Conservation (phyloP, 2,329 filamentous ascomycete species). For the Fonsecaea multimorphosa region DNA sequence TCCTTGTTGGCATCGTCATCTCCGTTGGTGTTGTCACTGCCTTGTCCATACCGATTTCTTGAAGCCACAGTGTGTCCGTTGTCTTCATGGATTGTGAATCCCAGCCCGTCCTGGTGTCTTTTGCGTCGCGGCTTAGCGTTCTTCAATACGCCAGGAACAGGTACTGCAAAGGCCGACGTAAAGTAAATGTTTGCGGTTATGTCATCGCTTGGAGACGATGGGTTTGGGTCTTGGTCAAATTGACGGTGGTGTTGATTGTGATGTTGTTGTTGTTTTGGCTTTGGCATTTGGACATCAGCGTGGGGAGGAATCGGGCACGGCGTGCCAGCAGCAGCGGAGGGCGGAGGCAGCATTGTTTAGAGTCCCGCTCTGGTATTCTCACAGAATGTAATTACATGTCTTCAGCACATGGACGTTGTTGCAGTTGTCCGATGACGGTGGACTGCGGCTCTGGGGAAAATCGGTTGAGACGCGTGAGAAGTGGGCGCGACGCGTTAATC, state of each 20-base stretch:
- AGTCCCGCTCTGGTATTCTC: background rate
- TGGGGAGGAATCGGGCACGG: conserved; percentile 27
- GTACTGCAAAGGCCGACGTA: conserved; percentile 47
- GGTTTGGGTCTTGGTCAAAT: background rate
- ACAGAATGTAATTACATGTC: background rate
- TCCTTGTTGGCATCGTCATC: background rate
- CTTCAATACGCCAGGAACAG: conserved; percentile 1
- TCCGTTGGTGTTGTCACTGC: background rate
- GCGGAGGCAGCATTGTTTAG: background rate
- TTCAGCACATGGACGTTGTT: background rate
- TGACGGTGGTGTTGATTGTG: background rate
- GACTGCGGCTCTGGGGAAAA: background rate
- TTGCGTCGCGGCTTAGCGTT: conserved; percentile 39
- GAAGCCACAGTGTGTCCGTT: background rate
- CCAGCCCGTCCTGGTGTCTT: conserved; percentile 40
- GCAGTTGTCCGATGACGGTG: background rate
- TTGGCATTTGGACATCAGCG: background rate
- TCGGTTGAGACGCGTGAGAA: background rate
- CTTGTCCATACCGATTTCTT: background rate
- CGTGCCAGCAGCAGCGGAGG: conserved; percentile 8
- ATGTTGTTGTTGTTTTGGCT: background rate
- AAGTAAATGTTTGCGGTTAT: conserved; percentile 50
- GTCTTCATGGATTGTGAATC: conserved; percentile 51
- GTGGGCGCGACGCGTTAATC: background rate
- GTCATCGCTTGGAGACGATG: conserved; percentile 38